Conservation (phyloP, 2,329 filamentous ascomycete species). For the Pseudocercospora macadamiae region DNA sequence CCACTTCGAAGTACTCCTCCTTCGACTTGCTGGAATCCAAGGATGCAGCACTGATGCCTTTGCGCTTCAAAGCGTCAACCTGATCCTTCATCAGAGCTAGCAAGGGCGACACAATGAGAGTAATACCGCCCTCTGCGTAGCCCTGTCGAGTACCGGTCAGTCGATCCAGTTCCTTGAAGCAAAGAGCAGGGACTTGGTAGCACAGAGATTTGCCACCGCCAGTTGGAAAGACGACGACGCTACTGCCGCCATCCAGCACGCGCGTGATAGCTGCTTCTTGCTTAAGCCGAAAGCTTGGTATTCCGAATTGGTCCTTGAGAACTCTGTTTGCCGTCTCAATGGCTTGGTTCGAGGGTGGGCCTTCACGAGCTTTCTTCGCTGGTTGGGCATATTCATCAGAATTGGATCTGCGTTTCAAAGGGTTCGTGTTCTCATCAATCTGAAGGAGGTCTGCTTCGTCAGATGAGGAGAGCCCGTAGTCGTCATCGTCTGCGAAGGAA, state of each 20-base stretch:
- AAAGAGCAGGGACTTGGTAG: constrained; percentile 50
- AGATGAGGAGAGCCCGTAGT: constrained; percentile 31
- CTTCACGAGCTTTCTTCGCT: constrained; percentile 16
- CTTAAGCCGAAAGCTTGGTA: constrained; percentile 48
- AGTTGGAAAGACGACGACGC: constrained; percentile 49
- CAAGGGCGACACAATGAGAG: constrained; percentile 59
- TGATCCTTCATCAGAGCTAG: constrained; percentile 66
- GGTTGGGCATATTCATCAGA: neutral
- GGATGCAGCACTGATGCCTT: constrained; percentile 57
- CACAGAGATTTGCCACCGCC: constrained; percentile 45
- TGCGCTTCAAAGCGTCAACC: constrained; percentile 56
- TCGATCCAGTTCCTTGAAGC: constrained; percentile 46
- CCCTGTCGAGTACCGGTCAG: constrained; percentile 33
- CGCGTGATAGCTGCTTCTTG: constrained; percentile 51
- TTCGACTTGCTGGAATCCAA: constrained; percentile 59
- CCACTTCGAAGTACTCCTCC: constrained; percentile 45
- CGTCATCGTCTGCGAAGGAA: constrained; percentile 24
- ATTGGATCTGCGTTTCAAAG: constrained; percentile 20
- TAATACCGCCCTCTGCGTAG: constrained; percentile 51
- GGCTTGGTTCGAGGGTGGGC: constrained; percentile 9
- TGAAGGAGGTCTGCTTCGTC: constrained; percentile 31
- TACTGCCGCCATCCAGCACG: constrained; percentile 48
- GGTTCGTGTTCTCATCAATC: constrained; percentile 21
- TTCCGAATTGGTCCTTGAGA: constrained; percentile 46
- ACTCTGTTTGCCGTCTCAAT: constrained; percentile 37